Evolutionary conservation across 1,284 basidiomycete species (phyloP), one percentile per base, ranked within the genome.

Genomic region (Ustilago tritici): DNA sequence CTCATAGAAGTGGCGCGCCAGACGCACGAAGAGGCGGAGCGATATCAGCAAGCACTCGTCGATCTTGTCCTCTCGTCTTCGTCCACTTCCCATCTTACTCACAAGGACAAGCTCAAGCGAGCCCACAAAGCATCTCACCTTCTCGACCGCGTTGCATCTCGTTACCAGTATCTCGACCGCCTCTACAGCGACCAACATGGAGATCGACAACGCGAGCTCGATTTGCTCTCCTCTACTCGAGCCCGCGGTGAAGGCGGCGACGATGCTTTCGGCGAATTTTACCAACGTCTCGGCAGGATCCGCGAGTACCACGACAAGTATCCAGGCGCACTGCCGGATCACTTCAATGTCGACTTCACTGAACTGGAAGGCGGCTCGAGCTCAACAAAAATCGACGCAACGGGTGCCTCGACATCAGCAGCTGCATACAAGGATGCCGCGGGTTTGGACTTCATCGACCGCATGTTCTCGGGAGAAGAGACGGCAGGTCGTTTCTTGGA

Each of bases 301-400:
- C 94, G 95, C 88, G 95, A 96, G 84, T 95, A 98, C 89, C 93
- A 98, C 89, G 90, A 90, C 87, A 95, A 94, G 89, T 97, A 98
- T 89, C 95, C 94, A 87, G 91, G 85, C 91, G 92, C 78, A 91
- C 94, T 87, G 6, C 78, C 71, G 0, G 80, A 82, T 28, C 75
- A 77, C 46, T 79, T 85, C 56, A 54, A 70, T 9, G 64, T 87
- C 56, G 84, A 86, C 69, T 81, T 85, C 50, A 56, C 64, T 14
- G 80, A 78, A n/a, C 64, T 86, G 35, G 82, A 84, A 56, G 56
- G 62, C 4, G 65, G 54, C 0, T 43, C 41, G 9, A 61, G 61
- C 41, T 74, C 76, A 31, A 12, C 57, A 9, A 32, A 23, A 8
- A 43, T 12, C 31, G 41, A 49, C n/a, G 57, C 32, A 9, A 10